Base-by-base conservation (phyloP, 2,329 filamentous ascomycete genomes). In the Salinomyces thailandicus region DNA sequence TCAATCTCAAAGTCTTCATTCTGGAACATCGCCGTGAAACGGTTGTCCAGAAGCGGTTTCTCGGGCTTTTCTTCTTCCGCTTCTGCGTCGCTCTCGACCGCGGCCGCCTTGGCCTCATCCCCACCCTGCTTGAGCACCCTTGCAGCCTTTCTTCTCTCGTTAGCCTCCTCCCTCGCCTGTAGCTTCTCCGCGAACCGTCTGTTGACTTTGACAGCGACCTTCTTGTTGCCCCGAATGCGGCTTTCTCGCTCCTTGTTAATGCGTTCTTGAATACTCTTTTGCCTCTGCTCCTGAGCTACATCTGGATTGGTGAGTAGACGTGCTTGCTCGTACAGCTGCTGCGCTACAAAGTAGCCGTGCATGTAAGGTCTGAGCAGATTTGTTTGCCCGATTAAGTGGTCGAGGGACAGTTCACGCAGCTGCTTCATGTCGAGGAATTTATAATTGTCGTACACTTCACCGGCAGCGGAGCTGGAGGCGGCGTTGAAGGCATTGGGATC, bases 311-410 rank as follows among this genome's bases (percentile, higher is more conserved):
- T 81, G 51, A 96, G 94, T 42, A 98, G 67, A 37, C 84, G 73
- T 13, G 91, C 91, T 60, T 98, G 87, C 57, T 98, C 93, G 60
- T 98, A 96, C 17, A 98, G 65, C 54, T 87, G 85, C 51, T 93
- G 89, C 22, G 84, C 85, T 33, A 98, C 87, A 64, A 98, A 98
- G 70, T 91, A 96, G 50, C 91, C 93, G 59, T 98, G 91, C 93
- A 98, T 98, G 58, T 98, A 98, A 29, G 91, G 91, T 30, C 89
- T 75, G 27, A 98, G 68, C 14, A 96, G 67, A 54, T 84, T 91
- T 18, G 86, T 93, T 51, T 85, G 87, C 47, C 89, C 89, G 39
- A 98, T 73, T 32, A 98, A 70, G 57, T 96, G 89, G 36, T 84
- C 80, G 54, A 98, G 62, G 57, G 85, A 93, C 47, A 98, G 73